Evolutionary conservation across 202 grass and related monocot species (phyloP), one percentile per base, ranked within the genome.

Genomic region (Setaria italica): DNA sequence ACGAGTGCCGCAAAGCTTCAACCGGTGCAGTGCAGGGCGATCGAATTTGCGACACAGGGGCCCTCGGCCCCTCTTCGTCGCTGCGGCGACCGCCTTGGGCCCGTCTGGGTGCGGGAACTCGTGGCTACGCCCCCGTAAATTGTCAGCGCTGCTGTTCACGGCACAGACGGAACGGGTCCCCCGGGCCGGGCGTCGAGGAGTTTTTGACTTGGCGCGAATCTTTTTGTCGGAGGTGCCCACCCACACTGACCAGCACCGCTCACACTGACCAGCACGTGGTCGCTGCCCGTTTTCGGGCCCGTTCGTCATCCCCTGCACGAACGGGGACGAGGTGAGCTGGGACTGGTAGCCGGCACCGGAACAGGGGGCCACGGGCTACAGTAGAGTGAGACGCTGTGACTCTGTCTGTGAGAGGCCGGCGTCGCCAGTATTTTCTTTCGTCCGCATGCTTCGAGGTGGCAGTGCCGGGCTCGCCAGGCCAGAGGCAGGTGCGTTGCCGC

Each of bases 151-250:
- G 1, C 72, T 50, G 84, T 64, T 57, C 62, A 47, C 29, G 56
- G 21, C 16, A 11, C 72, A 74, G 73, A 6, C 0, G 41, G 21
- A 2, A 2, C 3, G 72, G 83, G 72, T 54, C 2, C 72, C 45
- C 56, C 29, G 2, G 35, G 35, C 4, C 2, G 2, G 14, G 51
- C 33, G 33, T 60, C 45, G 71, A 12, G 62, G 33, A 51, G 82
- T 83, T 79, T 74, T 86, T 86, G 84, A 83, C 79, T 68, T 60
- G 80, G 74, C 49, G 67, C 84, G 74, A 83, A 87, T 87, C 80
- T 68, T 62, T 83, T 9, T 67, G 56, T 64, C 72, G 72, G 84
- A 70, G 43, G 29, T 73, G 46, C 70, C 70, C 47, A 51, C 70
- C 11, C 53, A 41, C 56, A 0, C 14, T 5, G 13, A n/a, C 2